phyloP scores from a whole-genome alignment of 176 grass and related monocot species.

The Thinopyrum elongatum region DNA sequence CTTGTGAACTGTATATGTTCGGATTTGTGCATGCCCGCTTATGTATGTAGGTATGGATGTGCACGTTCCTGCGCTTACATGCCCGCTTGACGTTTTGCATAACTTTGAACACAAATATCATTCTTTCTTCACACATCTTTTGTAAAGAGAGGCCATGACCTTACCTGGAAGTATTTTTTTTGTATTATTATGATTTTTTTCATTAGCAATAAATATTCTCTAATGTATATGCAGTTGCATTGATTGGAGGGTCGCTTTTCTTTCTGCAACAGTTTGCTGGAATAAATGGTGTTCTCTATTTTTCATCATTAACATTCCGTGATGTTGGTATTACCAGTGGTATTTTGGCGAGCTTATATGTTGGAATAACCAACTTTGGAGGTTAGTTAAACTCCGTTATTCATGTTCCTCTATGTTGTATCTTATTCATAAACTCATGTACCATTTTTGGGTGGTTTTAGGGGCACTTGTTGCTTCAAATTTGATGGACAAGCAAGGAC shows the following conservation, averaged over 20 bases:
- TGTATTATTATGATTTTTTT: slow-evolving; percentile 38
- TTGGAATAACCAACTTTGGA: slow-evolving; percentile 94
- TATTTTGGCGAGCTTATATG: slow-evolving; percentile 89
- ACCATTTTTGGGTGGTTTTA: slow-evolving; percentile 36
- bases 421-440: slow-evolving; percentile 35
- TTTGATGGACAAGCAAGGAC: slow-evolving; percentile 97
- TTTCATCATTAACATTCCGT: slow-evolving; percentile 97
- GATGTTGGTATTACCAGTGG: slow-evolving; percentile 89
- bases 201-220: slow-evolving; percentile 21
- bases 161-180: slow-evolving; percentile 16
- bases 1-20: slow-evolving; percentile 6
- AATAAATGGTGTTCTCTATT: slow-evolving; percentile 99
- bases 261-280: slow-evolving; percentile 99
- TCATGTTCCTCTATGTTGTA: not conserved
- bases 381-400: slow-evolving; percentile 47
- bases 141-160: not conserved
- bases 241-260: slow-evolving; percentile 93
- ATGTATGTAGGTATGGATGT: not conserved
- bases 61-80: not conserved
- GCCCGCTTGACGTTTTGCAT: not conserved
- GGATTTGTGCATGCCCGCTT: not conserved
- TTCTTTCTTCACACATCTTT: not conserved
- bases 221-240: slow-evolving; percentile 76
- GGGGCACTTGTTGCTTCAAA: slow-evolving; percentile 84
- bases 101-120: not conserved